Evolutionary conservation across 306 rosid species (phyloP).

Genomic region (Ormosia semicastrata): DNA sequence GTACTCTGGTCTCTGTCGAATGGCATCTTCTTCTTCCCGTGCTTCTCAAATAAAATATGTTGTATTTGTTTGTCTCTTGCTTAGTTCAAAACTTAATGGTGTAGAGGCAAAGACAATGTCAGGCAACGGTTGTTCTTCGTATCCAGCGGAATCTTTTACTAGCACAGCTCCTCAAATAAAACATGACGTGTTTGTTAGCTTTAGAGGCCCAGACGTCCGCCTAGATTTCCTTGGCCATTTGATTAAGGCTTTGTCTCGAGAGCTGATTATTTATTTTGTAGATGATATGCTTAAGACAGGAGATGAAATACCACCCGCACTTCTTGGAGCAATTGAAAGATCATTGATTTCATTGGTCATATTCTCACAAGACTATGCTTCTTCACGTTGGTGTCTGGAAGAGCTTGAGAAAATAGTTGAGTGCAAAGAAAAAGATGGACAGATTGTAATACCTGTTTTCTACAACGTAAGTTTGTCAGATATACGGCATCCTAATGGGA

Average conservation of each 20-base stretch:
- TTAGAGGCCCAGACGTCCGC: slow-evolving; percentile 4
- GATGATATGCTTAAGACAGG: background rate
- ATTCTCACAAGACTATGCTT: slow-evolving; percentile 18
- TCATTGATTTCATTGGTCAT: slow-evolving; percentile 8
- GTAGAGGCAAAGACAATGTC: background rate
- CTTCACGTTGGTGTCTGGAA: slow-evolving; percentile 18
- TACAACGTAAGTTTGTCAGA: slow-evolving; percentile 6
- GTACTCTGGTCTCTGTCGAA: background rate
- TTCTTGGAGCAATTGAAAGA: slow-evolving; percentile 2
- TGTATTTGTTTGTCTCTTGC: background rate
- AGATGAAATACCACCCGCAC: background rate
- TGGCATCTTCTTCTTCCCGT: background rate
- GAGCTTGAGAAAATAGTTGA: slow-evolving; percentile 26
- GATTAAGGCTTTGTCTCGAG: background rate
- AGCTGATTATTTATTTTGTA: background rate
- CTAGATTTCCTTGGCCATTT: slow-evolving; percentile 4
- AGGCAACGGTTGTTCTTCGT: background rate
- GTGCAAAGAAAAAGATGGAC: background rate
- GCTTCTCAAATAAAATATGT: background rate
- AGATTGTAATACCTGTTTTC: slow-evolving; percentile 6
- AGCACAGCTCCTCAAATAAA: background rate
- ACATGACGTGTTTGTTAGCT: slow-evolving; percentile 25
- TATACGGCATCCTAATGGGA: slow-evolving; percentile 19
- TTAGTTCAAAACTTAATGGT: background rate
- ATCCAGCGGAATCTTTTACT: background rate